Evolutionary conservation across 2,329 filamentous ascomycete genomes (phyloP).

Genomic region (Chaetomiaceae sp.): DNA sequence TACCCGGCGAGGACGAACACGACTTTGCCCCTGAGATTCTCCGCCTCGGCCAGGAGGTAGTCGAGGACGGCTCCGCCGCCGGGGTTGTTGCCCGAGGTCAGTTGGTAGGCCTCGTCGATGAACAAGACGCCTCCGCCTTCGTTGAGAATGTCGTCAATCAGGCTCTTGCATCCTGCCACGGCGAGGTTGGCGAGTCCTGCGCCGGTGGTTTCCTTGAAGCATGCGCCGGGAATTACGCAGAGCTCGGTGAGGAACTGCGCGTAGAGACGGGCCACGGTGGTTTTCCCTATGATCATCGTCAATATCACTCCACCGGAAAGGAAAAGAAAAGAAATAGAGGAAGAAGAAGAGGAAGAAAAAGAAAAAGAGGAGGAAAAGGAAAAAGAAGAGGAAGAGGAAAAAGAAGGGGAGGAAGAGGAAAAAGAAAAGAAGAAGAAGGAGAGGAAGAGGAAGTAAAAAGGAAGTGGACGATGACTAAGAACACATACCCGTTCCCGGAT

Average conservation of each 20-base stretch:
- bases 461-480: no score
- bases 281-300: constrained; percentile 52
- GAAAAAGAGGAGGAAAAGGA: no score
- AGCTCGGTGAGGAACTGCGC: constrained; percentile 60
- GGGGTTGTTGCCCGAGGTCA: constrained; percentile 53
- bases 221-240: constrained; percentile 55
- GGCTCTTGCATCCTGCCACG: constrained; percentile 51
- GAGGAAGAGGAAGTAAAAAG: no score
- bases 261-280: constrained; percentile 69
- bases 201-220: constrained; percentile 65
- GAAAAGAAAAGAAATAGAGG: neutral
- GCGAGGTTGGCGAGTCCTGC: constrained; percentile 61
- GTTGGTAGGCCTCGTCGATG: constrained; percentile 76
- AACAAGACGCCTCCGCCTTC: constrained; percentile 65
- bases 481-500: constrained; percentile 64
- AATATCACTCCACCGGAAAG: no score
- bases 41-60: constrained; percentile 66
- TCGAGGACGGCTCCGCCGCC: constrained; percentile 63
- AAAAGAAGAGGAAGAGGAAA: no score
- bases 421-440: constrained; percentile 8
- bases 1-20: constrained; percentile 73
- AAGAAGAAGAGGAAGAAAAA: neutral
- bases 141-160: constrained; percentile 53
- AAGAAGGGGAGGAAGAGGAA: no score
- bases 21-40: constrained; percentile 65